Evolutionary conservation across 306 rosid genomes (phyloP).

Genomic region (Delonix regia): DNA sequence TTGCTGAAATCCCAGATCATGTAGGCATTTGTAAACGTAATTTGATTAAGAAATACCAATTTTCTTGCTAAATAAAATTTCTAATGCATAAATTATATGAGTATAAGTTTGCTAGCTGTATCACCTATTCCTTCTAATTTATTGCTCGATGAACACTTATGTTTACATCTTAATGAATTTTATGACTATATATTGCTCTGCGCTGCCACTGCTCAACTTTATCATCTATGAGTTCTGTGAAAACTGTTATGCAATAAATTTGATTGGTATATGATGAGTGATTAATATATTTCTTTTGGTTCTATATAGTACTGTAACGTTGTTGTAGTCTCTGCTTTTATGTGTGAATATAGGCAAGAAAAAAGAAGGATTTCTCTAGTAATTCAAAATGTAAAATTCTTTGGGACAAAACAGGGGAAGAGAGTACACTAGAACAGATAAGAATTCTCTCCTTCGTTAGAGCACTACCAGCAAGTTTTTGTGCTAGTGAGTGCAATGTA

Average conservation of each 20-base stretch:
- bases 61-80: too few relatives aligned
- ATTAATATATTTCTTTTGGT: neutral
- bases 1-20: neutral
- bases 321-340: neutral
- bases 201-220: neutral
- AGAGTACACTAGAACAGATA: neutral
- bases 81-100: too few relatives aligned
- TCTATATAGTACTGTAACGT: neutral
- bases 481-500: neutral
- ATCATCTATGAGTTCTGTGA: neutral
- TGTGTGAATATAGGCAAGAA: neutral
- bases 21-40: neutral
- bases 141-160: neutral
- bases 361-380: neutral
- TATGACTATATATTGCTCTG: neutral
- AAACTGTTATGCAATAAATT: neutral
- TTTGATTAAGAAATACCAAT: neutral
- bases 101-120: neutral
- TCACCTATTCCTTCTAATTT: neutral
- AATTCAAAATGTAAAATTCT: neutral
- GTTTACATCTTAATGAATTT: neutral
- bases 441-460: neutral
- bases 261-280: neutral
- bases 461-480: neutral
- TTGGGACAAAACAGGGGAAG: neutral